phyloP scores from a whole-genome alignment of 768 basidiomycete species.

The Lyophyllum atratum region DNA sequence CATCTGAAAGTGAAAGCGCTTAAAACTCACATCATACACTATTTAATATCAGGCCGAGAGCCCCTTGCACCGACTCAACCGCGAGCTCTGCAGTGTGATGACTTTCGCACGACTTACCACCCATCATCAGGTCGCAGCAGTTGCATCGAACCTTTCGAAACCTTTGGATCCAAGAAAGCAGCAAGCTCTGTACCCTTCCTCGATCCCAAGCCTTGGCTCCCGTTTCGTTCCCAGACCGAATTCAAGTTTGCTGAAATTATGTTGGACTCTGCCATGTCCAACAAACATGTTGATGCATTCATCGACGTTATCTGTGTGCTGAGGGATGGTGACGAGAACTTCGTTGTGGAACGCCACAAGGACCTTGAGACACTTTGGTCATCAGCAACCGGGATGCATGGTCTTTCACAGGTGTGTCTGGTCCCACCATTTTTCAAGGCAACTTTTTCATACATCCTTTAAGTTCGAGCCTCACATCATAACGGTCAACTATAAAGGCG shows the following conservation, averaged over 20 bases:
- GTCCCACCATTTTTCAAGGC: background rate
- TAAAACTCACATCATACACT: too few species aligned
- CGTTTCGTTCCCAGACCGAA: background rate
- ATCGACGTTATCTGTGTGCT: slow-evolving; percentile 5
- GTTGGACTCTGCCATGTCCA: slow-evolving; percentile 18
- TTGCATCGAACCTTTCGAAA: background rate
- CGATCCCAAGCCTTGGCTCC: slow-evolving; percentile 1
- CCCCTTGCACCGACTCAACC: too few species aligned
- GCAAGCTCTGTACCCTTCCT: background rate
- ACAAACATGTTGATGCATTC: slow-evolving; percentile 2
- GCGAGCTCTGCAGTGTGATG: background rate
- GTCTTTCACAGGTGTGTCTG: slow-evolving; percentile 21
- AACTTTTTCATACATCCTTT: background rate
- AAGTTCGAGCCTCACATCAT: background rate
- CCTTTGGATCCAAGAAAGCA: background rate
- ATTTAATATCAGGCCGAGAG: too few species aligned
- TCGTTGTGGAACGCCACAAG: slow-evolving; percentile 15
- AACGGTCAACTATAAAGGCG: background rate
- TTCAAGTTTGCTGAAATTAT: slow-evolving; percentile 19
- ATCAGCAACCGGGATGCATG: background rate
- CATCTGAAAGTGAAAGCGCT: too few species aligned
- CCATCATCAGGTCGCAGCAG: background rate
- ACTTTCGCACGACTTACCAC: slow-evolving; percentile 4
- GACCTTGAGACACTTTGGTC: slow-evolving; percentile 22
- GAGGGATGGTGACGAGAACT: background rate